A percentile compares a stretch with the other conserved stretches of the same genome.
Evolutionary conservation across 805 yeast species (phyloP).

Genomic region (Teunomyces kruisii): DNA sequence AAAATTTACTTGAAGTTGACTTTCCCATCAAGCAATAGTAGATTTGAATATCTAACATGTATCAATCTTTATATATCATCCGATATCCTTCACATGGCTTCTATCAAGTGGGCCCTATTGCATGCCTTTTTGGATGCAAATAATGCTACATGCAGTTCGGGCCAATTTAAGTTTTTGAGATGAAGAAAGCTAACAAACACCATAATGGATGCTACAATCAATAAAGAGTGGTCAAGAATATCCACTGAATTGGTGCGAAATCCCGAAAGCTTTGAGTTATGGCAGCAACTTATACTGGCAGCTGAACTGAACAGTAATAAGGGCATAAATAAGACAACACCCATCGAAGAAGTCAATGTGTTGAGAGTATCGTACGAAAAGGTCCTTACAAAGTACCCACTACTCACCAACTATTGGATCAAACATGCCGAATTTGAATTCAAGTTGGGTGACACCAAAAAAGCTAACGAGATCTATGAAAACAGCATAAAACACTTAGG

Average conservation of each 20-base stretch:
- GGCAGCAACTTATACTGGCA: slow-evolving; percentile 36
- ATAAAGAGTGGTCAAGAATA: slow-evolving; percentile 26
- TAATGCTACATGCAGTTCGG: not conserved
- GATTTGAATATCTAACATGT: too few relatives aligned
- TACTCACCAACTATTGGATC: slow-evolving; percentile 57
- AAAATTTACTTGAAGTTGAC: too few relatives aligned
- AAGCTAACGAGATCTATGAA: slow-evolving; percentile 22
- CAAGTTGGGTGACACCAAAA: slow-evolving; percentile 40
- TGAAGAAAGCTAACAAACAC: not conserved
- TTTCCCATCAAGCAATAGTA: too few relatives aligned
- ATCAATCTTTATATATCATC: too few relatives aligned
- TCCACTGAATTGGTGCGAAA: slow-evolving; percentile 31
- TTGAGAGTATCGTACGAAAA: slow-evolving; percentile 42
- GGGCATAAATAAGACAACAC: slow-evolving; percentile 36
- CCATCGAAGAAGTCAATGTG: slow-evolving; percentile 25
- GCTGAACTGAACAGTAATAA: slow-evolving; percentile 27
- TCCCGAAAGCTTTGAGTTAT: slow-evolving; percentile 35
- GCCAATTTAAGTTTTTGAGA: not conserved
- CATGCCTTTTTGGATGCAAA: not conserved
- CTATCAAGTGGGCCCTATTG: not conserved
- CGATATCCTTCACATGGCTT: too few relatives aligned
- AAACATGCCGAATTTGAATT: slow-evolving; percentile 50
- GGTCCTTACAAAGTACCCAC: slow-evolving; percentile 48
- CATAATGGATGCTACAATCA: slow-evolving; percentile 5
- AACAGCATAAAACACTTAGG: slow-evolving; percentile 34